A percentile compares a stretch with the other conserved stretches of the same genome.
Conservation (phyloP, 208 protist genomes). For the Phytomonas serpens region DNA sequence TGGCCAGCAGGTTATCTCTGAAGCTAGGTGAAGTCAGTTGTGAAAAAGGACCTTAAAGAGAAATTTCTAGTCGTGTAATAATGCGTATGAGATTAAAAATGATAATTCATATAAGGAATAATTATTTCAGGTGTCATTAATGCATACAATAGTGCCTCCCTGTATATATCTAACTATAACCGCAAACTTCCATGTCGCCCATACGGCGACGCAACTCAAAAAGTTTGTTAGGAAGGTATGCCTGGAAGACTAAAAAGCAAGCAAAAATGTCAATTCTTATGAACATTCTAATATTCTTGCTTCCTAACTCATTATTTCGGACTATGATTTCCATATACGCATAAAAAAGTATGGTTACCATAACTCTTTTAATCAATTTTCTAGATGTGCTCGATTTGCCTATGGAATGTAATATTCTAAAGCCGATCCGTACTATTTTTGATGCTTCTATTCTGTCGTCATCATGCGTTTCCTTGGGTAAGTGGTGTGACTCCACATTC, state of each 20-base stretch:
- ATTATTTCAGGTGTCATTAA: constrained; percentile 1
- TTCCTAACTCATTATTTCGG: neutral
- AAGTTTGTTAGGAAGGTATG: neutral
- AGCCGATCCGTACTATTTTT: constrained; percentile 7
- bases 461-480: constrained; percentile 65
- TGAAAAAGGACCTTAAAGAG: neutral
- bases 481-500: constrained; percentile 69
- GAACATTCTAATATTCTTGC: neutral
- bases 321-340: neutral
- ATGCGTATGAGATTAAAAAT: neutral
- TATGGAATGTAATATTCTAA: neutral
- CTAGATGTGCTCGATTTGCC: neutral
- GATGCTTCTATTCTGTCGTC: constrained; percentile 23
- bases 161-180: neutral
- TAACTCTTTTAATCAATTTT: neutral
- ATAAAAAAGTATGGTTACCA: neutral
- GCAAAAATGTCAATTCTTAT: neutral
- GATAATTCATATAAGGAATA: neutral
- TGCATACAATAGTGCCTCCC: constrained; percentile 1
- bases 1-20: neutral
- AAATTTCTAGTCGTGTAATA: constrained; percentile 1
- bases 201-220: neutral
- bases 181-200: neutral
- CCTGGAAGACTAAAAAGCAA: neutral
- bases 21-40: neutral